Percentiles rank a stretch among this genome's conserved stretches.
phyloP scores from a whole-genome alignment of 805 yeast genomes.

The Wickerhamomyces ciferrii region DNA sequence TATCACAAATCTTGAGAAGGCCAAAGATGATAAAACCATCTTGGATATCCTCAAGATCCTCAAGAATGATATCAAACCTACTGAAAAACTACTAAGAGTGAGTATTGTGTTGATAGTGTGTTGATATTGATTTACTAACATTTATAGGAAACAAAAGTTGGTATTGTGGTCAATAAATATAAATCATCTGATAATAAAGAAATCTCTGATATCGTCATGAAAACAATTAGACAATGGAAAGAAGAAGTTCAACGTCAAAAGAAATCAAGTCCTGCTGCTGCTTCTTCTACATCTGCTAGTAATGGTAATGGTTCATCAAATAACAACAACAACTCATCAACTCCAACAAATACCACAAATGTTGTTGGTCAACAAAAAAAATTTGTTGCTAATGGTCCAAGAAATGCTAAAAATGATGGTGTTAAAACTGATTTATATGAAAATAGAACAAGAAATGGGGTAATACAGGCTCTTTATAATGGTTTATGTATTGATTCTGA shows the following conservation, averaged over 20 bases:
- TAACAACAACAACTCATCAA: not conserved
- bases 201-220: conserved; percentile 65
- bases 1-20: conserved; percentile 70
- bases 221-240: conserved; percentile 84
- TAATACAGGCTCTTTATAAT: conserved; percentile 78
- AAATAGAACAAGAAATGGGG: conserved; percentile 78
- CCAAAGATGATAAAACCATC: conserved; percentile 57
- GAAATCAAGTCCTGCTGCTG: conserved; percentile 9
- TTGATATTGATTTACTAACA: not conserved
- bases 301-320: conserved; percentile 1
- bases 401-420: conserved; percentile 81
- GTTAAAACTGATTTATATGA: conserved; percentile 64
- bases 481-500: conserved; percentile 81
- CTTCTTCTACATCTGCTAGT: conserved; percentile 2
- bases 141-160: conserved; percentile 80
- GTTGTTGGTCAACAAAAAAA: conserved; percentile 25
- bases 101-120: too few species aligned
- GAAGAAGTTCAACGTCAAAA: conserved; percentile 76
- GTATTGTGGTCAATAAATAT: conserved; percentile 86
- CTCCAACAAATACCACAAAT: conserved; percentile 4
- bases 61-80: conserved; percentile 71
- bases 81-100: conserved; percentile 74
- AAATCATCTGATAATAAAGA: conserved; percentile 65
- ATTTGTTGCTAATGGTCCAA: conserved; percentile 47
- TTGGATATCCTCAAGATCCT: conserved; percentile 61